phyloP scores from a whole-genome alignment of 2,329 filamentous ascomycete genomes.

The Fusarium austroafricanum region DNA sequence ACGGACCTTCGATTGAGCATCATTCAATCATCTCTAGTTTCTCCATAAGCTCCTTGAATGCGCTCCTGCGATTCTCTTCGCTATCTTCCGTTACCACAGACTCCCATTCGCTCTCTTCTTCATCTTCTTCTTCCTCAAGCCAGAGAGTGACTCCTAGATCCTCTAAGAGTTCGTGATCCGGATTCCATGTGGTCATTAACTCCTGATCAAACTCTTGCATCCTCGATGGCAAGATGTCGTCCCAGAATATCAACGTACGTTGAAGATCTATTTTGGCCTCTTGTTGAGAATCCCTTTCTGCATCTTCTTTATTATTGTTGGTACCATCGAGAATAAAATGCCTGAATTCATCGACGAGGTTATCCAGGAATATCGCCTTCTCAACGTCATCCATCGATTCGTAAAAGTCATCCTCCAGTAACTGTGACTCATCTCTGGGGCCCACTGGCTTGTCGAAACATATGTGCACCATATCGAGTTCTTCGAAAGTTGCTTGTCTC shows the following conservation, averaged over 20 bases:
- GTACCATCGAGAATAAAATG: not conserved
- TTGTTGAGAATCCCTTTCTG: accelerated
- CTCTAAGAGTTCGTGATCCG: not conserved
- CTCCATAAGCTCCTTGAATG: not conserved
- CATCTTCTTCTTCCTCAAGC: not conserved
- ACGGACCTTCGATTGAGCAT: too few relatives aligned
- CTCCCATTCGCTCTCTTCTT: not conserved
- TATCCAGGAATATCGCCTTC: not conserved
- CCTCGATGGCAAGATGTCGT: not conserved
- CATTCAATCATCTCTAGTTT: not conserved
- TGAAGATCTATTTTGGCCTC: accelerated
- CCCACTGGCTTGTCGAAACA: not conserved
- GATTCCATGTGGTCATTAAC: not conserved
- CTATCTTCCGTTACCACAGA: too few relatives aligned
- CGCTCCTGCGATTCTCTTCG: not conserved
- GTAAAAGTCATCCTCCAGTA: not conserved
- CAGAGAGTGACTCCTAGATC: not conserved
- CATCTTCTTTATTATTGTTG: accelerated
- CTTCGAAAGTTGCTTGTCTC: not conserved
- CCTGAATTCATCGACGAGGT: not conserved
- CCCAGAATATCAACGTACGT: not conserved
- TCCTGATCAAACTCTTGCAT: not conserved
- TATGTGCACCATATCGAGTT: not conserved
- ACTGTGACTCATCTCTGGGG: accelerated
- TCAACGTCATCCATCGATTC: accelerated